Evolutionary conservation across 768 basidiomycete genomes (phyloP), one percentile per base, ranked within the genome.

Genomic region (Mycena olivaceomarginata): DNA sequence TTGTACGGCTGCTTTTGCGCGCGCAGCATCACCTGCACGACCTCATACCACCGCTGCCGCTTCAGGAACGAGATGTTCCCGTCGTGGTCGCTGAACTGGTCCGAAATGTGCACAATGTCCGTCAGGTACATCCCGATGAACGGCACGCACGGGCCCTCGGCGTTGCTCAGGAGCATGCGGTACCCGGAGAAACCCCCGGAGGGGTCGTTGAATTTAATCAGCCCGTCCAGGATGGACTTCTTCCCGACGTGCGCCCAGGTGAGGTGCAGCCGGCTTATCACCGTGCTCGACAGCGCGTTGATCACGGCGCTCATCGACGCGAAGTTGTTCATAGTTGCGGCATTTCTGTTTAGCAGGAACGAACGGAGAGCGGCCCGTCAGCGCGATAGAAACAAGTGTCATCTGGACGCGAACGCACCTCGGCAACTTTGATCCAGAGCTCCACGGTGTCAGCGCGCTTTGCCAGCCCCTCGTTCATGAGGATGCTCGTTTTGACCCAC

Each of bases 381-480:
- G 76, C n/a, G 64, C 63, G 51, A 45, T 51, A n/a, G 41, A 39
- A 31, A 20, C 22, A 25, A 43, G 65, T n/a, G 71, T 64, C 25
- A 71, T 41, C 22, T 22, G 31, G n/a, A 53, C 43, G 37, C 15
- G 45, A 12, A 83, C 90, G 80, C 79, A 94, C 95, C 90, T 96
- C 94, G 10, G 95, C 94, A 22, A 95, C 93, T 81, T 91, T 93
- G 78, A 95, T 93, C 94, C 94, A 96, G 81, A 93, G 91, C 74
- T 94, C 93, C 48, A 94, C 85, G 18, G 88, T 90, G 70, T 92
- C 89, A 10, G 92, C 90, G 59, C 94, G 87, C 80, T 89, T 91
- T 16, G 87, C 87, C 72, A 92, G 83, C 6, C 85, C 85, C 10
- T 92, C 90, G 65, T 87, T 86, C 66, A 83, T 88, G 48, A 96